Percentiles rank a stretch among this genome's conserved stretches.
These are phyloP conservation scores for Globisporangium recalcitrans DNA, from an alignment of 352 stramenopile species.

Conservation along the genomic window DNA sequence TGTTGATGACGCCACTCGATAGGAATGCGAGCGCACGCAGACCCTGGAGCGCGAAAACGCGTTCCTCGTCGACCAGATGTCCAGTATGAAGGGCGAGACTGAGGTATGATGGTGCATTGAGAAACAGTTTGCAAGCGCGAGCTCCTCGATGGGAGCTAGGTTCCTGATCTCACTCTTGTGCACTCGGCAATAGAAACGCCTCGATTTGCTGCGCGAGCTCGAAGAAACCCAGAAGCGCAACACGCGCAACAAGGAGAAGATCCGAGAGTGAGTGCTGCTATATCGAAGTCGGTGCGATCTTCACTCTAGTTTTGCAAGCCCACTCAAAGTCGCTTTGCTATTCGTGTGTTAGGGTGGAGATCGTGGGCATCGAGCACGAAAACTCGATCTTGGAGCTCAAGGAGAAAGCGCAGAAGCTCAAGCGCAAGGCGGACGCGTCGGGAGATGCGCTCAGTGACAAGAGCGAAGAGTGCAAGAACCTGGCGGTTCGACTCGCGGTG, in stretches of 20 bases:
- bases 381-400: constrained; percentile 70
- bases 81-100: constrained; percentile 64
- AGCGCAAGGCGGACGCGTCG: constrained; percentile 40
- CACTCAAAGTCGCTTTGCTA: not conserved
- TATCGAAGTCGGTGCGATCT: too few species aligned
- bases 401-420: constrained; percentile 73
- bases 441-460: constrained; percentile 50
- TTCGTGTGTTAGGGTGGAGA: constrained; percentile 43
- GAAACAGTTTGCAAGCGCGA: not conserved
- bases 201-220: constrained; percentile 62
- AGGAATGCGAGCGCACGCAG: constrained; percentile 54
- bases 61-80: constrained; percentile 66
- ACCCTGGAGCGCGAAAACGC: constrained; percentile 63
- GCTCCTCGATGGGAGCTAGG: not conserved
- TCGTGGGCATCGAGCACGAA: constrained; percentile 65
- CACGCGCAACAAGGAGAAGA: constrained; percentile 61
- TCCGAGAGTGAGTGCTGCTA: constrained; percentile 50
- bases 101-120: constrained; percentile 36
- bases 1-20: not conserved
- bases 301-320: too few species aligned
- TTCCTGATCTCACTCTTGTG: not conserved
- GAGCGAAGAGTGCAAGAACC: constrained; percentile 67
- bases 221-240: constrained; percentile 68
- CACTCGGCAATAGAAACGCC: constrained; percentile 33
- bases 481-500: constrained; percentile 55